Evolutionary conservation across 257 asterid species (phyloP).

Genomic region (Penstemon eatonii): DNA sequence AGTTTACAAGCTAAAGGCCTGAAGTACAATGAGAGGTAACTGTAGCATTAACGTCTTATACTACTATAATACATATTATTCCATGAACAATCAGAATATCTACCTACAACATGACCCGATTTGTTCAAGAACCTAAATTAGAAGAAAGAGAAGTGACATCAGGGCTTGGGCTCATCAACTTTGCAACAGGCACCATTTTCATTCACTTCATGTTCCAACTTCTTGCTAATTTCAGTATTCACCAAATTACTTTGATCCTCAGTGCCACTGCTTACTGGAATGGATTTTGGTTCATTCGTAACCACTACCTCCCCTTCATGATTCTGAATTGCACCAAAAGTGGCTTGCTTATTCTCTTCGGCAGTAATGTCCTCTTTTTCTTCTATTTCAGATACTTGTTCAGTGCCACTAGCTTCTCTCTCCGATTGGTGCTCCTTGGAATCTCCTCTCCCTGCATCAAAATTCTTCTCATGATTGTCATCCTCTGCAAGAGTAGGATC

Average conservation of each 20-base stretch:
- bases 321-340: conserved; percentile 6
- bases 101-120: not conserved
- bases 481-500: not conserved
- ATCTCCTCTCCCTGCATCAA: conserved; percentile 3
- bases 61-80: not conserved
- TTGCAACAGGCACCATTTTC: not conserved
- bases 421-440: conserved; percentile 1
- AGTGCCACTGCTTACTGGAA: not conserved
- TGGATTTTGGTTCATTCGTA: not conserved
- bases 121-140: not conserved
- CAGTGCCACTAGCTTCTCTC: not conserved
- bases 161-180: conserved; percentile 13
- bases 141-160: not conserved
- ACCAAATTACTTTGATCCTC: conserved; percentile 9
- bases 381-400: conserved; percentile 1
- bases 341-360: not conserved
- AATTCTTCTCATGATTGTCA: not conserved
- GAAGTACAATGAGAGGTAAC: not conserved
- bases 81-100: conserved; percentile 10
- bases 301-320: not conserved
- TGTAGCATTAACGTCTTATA: not conserved
- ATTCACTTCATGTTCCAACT: conserved; percentile 1
- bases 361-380: conserved; percentile 10
- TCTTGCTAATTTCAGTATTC: conserved; percentile 7
- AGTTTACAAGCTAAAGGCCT: not conserved